These are phyloP conservation scores for Santalum album DNA, from an alignment of 164 flowering plant genomes.

Conservation along the genomic window DNA sequence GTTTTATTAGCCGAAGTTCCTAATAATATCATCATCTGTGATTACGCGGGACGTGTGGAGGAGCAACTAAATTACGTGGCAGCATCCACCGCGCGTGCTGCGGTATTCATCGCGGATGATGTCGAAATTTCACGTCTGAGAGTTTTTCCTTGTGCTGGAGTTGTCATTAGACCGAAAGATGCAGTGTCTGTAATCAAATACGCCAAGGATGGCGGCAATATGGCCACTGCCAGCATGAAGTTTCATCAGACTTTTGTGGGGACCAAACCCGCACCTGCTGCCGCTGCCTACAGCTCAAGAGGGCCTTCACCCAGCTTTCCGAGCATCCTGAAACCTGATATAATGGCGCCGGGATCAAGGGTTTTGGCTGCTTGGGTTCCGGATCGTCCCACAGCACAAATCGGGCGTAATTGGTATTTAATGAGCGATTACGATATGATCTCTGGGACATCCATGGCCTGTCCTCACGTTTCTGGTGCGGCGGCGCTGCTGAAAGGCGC, in stretches of 20 bases:
- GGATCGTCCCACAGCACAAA: too few species aligned
- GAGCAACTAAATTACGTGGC: neutral
- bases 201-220: neutral
- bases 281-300: neutral
- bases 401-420: too few species aligned
- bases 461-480: constrained; percentile 62
- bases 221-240: neutral
- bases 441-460: constrained; percentile 73
- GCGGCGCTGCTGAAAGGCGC: constrained; percentile 49
- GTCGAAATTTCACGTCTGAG: neutral
- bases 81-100: neutral
- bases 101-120: neutral
- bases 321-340: neutral
- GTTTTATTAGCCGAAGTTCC: neutral
- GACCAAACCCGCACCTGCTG: neutral
- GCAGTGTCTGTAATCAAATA: neutral
- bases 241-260: neutral
- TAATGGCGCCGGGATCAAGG: neutral
- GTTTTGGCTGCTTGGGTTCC: constrained; percentile 8
- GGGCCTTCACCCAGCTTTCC: neutral
- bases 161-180: neutral
- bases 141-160: neutral
- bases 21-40: neutral
- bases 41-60: neutral
- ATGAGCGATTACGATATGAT: constrained; percentile 31